Evolutionary conservation across 306 rosid species (phyloP), one percentile per base, ranked within the genome.

Genomic region (Delonix regia): DNA sequence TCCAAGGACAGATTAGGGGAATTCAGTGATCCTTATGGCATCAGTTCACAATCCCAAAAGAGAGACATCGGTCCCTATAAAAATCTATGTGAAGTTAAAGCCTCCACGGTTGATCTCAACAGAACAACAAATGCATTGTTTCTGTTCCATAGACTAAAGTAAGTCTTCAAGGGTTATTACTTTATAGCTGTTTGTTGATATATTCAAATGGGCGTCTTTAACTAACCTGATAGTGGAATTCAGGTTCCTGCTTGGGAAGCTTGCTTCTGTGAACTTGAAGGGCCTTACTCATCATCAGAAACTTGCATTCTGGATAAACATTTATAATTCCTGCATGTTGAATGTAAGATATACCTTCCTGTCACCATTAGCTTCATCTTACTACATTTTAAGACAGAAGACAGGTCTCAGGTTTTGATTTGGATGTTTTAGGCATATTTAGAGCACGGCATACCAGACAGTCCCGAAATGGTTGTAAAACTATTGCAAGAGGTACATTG

Each of bases 301-400:
- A 87, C 97, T 95, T 78, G 98, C 99, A 69, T 95, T 95, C 85
- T 95, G 99, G 99, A 92, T 95, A 57, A 95, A 95, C 85, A 91
- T 77, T 77, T 91, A 92, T 15, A 95, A 95, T 83, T 87, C 99
- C 74, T 95, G 98, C 89, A 91, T 88, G 85, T 80, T 95, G 87
- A 91, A 89, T 81, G 99, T 95, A 86, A 83, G 88, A 64, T 24
- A 75, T 77, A 28, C 13, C n/a, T 63, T 79, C 75, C 76, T 81
- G 16, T 60, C 36, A 48, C 44, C 73, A 25, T 76, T 69, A 24
- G 42, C 68, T 76, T 22, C 18, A 47, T 19, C 30, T 33, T 22
- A 42, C 57, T 56, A n/a, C 22, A 72, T 19, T 76, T 21, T 27
- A 72, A n/a, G 42, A n/a, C 64, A 42, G 11, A 57, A 68, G 36